These are phyloP conservation scores for Cyclostephanos tholiformis DNA, from an alignment of 108 stramenopile genomes.

Conservation along the genomic window DNA sequence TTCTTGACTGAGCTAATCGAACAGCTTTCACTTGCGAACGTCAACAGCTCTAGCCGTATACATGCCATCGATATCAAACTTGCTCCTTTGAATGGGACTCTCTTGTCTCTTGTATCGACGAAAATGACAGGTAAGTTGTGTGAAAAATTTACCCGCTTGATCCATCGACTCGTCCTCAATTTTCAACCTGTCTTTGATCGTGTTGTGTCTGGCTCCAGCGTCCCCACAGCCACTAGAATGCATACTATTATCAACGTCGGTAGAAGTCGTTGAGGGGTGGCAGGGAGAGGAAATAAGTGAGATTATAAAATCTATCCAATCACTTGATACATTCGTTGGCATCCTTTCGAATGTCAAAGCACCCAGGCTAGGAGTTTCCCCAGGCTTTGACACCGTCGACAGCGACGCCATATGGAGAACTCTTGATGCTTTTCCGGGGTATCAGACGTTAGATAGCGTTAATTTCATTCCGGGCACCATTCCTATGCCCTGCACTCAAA, in stretches of 20 bases:
- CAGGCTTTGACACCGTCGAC: constrained; percentile 17
- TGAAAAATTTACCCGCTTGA: too few species aligned
- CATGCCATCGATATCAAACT: too few species aligned
- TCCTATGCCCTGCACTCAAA: constrained; percentile 13
- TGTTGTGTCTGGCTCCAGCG: background rate
- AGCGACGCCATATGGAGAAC: constrained; percentile 10
- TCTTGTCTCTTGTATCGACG: too few species aligned
- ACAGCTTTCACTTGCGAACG: too few species aligned
- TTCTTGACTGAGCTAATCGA: too few species aligned
- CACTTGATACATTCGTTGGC: constrained; percentile 10
- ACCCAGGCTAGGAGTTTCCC: constrained; percentile 11
- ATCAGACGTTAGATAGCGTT: constrained; percentile 13
- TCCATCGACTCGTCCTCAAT: too few species aligned
- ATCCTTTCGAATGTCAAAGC: constrained; percentile 17
- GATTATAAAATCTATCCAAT: constrained; percentile 10
- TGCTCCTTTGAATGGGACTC: too few species aligned
- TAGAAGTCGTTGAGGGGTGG: background rate
- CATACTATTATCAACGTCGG: background rate
- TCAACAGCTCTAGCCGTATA: too few species aligned
- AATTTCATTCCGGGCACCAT: constrained; percentile 6
- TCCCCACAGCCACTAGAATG: background rate
- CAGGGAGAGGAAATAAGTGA: constrained; percentile 1
- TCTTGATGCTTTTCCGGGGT: constrained; percentile 19
- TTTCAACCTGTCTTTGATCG: too few species aligned
- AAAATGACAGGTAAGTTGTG: too few species aligned